Evolutionary conservation across 2,329 filamentous ascomycete genomes (phyloP).

Genomic region (Tolypocladium inflatum): DNA sequence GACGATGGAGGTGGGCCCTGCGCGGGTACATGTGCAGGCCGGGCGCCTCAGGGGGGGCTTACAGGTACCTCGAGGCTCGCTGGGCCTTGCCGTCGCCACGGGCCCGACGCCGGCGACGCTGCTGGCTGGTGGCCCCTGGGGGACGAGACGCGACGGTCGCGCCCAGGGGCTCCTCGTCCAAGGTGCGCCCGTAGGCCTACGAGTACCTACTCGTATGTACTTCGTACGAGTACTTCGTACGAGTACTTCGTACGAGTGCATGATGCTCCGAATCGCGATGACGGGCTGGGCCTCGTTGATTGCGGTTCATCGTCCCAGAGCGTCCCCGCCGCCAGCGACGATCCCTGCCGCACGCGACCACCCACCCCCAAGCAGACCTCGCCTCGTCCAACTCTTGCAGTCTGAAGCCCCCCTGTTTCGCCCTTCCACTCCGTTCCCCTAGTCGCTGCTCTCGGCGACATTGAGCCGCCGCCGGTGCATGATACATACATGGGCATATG

Average conservation of each 20-base stretch:
- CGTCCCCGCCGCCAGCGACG: slow-evolving; percentile 6
- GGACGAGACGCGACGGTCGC: too few relatives aligned
- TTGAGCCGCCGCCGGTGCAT: not conserved
- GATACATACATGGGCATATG: not conserved
- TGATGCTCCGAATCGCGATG: too few relatives aligned
- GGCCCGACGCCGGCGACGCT: not conserved
- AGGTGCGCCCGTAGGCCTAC: too few relatives aligned
- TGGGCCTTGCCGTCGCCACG: not conserved
- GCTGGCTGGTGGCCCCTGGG: too few relatives aligned
- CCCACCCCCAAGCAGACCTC: not conserved
- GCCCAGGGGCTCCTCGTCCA: too few relatives aligned
- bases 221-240: too few relatives aligned
- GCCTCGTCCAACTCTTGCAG: not conserved
- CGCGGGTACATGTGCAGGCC: not conserved
- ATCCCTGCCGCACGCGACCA: slow-evolving; percentile 11
- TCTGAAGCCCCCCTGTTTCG: not conserved
- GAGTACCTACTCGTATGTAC: too few relatives aligned
- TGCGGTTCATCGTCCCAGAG: not conserved
- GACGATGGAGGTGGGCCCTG: slow-evolving; percentile 6
- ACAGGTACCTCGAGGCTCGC: not conserved
- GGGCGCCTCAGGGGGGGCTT: not conserved
- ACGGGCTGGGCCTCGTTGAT: not conserved
- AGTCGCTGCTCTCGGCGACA: not conserved
- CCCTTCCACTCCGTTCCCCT: not conserved
- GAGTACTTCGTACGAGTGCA: too few relatives aligned